These are phyloP conservation scores for Lachnellula suecica DNA, from an alignment of 2,329 filamentous ascomycete genomes.

Conservation along the genomic window DNA sequence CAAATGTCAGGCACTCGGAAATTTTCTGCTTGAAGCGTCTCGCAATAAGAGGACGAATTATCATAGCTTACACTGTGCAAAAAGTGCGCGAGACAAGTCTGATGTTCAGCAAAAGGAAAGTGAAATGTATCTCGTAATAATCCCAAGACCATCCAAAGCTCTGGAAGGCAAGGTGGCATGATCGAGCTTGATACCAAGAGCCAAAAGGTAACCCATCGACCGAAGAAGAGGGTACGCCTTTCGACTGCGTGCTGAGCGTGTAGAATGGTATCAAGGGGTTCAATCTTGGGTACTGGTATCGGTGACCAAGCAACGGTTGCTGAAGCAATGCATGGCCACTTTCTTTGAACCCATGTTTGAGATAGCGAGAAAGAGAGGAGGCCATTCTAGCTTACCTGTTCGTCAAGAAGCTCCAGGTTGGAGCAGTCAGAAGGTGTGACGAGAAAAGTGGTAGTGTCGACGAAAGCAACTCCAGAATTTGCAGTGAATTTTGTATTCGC, in stretches of 20 bases:
- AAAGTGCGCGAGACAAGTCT: background rate
- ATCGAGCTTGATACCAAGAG: constrained; percentile 37
- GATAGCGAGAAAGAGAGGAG: constrained; percentile 11
- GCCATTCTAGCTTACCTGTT: constrained; percentile 38
- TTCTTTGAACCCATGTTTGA: constrained; percentile 55
- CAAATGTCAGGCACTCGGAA: constrained; percentile 12
- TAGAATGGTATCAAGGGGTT: constrained; percentile 34
- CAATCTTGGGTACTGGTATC: constrained; percentile 69
- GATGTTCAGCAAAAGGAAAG: background rate
- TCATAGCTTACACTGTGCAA: background rate
- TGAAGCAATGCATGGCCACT: constrained; percentile 51
- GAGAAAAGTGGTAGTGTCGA: constrained; percentile 78
- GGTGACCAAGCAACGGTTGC: constrained; percentile 56
- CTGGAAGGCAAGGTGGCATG: constrained; percentile 46
- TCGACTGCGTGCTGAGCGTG: constrained; percentile 26
- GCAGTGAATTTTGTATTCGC: constrained; percentile 73
- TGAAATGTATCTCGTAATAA: constrained; percentile 49
- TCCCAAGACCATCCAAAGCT: constrained; percentile 49
- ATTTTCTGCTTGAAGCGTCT: background rate
- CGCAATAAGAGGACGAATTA: too few relatives aligned
- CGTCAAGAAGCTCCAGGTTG: constrained; percentile 10
- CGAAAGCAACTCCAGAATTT: constrained; percentile 66
- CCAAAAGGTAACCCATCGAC: constrained; percentile 41
- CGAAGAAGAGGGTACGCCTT: constrained; percentile 37
- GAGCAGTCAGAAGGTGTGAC: constrained; percentile 66